Evolutionary conservation across 257 asterid species (phyloP), one percentile per base, ranked within the genome.

Genomic region (Solanum peruvianum): DNA sequence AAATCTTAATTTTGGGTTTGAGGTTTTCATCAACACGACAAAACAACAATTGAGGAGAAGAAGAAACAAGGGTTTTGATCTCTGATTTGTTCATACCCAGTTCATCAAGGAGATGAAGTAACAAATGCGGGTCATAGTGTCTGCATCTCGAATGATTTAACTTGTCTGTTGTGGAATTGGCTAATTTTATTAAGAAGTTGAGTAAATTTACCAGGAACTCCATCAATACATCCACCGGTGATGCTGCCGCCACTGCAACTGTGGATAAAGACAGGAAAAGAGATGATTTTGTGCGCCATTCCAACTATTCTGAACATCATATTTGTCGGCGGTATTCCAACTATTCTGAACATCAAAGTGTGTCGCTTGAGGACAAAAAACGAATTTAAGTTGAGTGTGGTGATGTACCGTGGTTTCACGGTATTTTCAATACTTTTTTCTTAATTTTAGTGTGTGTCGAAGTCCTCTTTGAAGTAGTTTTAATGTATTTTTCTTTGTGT

Each of bases 11-110:
- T 71, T 90, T 90, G 64, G 90, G 89, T 7, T 58, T 82, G 3
- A 88, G 87, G 67, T 62, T 86, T 77, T 88, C 72, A 23, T 86
- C 86, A 14, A 85, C 47, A 16, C 88, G 33, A 49, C 2, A 58
- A 7, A 87, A 71, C 6, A 90, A 72, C 49, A 88, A 42, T 7
- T 18, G 5, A 21, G 90, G 92, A 6, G 27, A 16, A 4, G 23
- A 8, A 9, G 35, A 33, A 25, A 88, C 85, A 11, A 85, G 60
- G 60, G 31, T 47, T 85, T 67, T 88, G 3, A 88, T 78, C 42
- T 90, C 86, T 86, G 88, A 12, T 82, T 84, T 85, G n/a, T 41
- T 76, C 27, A 88, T 14, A 45, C 92, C 90, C 39, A 37, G 23
- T 27, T 84, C 16, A 4, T 71, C 27, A 35, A 71, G 11, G 27